phyloP scores from a whole-genome alignment of 2,329 filamentous ascomycete genomes.

The Bisporella sp. region DNA sequence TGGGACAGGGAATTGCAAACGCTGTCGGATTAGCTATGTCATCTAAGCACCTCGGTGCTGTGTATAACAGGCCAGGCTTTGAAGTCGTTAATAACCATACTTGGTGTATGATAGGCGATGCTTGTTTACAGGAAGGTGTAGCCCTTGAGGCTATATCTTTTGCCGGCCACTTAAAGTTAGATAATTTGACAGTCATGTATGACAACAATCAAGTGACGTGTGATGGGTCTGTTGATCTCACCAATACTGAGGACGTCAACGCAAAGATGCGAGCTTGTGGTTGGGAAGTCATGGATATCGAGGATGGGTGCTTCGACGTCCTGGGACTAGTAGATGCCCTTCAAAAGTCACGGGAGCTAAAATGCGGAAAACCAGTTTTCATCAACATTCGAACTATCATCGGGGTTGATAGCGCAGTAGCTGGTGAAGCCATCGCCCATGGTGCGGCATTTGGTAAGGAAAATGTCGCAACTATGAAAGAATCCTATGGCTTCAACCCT shows the following conservation, averaged over 20 bases:
- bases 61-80: constrained; percentile 37
- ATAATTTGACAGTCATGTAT: constrained; percentile 43
- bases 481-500: constrained; percentile 32
- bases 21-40: constrained; percentile 44
- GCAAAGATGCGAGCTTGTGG: constrained; percentile 41
- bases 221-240: constrained; percentile 39
- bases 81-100: constrained; percentile 37
- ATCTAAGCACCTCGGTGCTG: constrained; percentile 39
- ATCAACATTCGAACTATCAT: constrained; percentile 44
- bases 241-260: constrained; percentile 42
- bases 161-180: constrained; percentile 39
- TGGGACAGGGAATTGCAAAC: constrained; percentile 45
- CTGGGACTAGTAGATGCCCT: constrained; percentile 35
- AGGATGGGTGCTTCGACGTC: constrained; percentile 38
- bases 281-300: constrained; percentile 41
- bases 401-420: constrained; percentile 31
- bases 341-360: constrained; percentile 30
- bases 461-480: constrained; percentile 28
- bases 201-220: constrained; percentile 47
- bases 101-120: constrained; percentile 44
- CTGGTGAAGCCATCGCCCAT: constrained; percentile 25
- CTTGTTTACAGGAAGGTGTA: constrained; percentile 43
- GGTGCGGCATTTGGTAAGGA: constrained; percentile 11
- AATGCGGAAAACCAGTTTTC: constrained; percentile 38
- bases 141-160: constrained; percentile 41